Base-by-base conservation (phyloP, 106 monocot genomes). In the Amphibolis antarctica region DNA sequence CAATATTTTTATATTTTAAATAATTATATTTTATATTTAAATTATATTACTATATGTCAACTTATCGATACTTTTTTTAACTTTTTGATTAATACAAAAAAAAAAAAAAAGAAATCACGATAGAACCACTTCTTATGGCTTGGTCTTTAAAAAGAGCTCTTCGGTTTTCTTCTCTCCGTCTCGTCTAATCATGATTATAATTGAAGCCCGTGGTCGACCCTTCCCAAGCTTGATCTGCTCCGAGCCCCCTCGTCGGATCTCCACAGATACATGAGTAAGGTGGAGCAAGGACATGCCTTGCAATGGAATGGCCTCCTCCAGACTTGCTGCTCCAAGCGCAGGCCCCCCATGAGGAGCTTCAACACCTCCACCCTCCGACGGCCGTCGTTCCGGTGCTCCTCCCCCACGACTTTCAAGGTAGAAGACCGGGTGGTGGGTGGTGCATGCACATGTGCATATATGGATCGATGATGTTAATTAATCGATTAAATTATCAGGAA, bases 271-370 rank as follows among this genome's bases (percentile, higher is more conserved):
- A 63, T 65, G 70, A 28, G 44, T 29, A 50, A 61, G 28, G 44
- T 22, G 52, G n/a, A n/a, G 22, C 46, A 59, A 68, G 64, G 52
- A 64, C 13, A 89, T 85, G 77, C 48, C 79, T 56, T 76, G 69
- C 79, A 83, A 86, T 78, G 83, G 75, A 17, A 71, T 76, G 74
- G 62, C 79, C 25, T 75, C 76, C 78, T 47, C 64, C 86, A 1
- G 80, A 77, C 73, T 85, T 90, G 63, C 63, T 90, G 27, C 59
- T 86, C 42, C 90, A 83, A 62, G 72, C 79, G 81, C 83, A 83
- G 58, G 74, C 76, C 0, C 69, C 74, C n/a, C 71, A 74, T 45
- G 76, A 84, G 49, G 72, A 60, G 12, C 62, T 44, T 14, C 62
- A 70, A n/a, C n/a, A 61, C 44, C 75, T 50, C 64, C 73, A 57